phyloP scores from a whole-genome alignment of 345 rosid genomes.

The Eucalyptus curtisii region DNA sequence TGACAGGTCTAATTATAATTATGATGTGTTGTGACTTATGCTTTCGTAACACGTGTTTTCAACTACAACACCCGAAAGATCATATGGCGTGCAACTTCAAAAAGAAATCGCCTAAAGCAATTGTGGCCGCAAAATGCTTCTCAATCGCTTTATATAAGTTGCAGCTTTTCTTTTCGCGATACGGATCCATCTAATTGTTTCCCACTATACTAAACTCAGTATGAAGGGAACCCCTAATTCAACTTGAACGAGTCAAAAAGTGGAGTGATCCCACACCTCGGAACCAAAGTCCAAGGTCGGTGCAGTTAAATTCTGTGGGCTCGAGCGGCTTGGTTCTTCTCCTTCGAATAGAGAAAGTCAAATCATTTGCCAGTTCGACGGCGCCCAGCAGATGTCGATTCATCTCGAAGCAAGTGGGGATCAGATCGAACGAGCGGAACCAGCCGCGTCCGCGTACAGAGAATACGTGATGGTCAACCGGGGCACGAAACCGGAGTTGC shows the following conservation, averaged over 20 bases:
- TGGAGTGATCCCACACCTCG: neutral
- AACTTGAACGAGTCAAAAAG: neutral
- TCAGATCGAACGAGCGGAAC: neutral
- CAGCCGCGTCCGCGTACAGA: neutral
- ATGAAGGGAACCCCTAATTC: neutral
- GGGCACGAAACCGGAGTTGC: neutral
- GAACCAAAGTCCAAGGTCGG: neutral
- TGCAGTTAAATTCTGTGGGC: neutral
- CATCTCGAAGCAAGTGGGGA: neutral
- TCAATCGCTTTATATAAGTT: neutral
- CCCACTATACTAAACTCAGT: neutral
- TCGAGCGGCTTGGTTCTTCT: neutral
- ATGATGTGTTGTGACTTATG: neutral
- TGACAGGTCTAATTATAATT: rapidly evolving
- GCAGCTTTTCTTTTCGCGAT: neutral
- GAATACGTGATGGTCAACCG: neutral
- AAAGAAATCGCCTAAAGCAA: neutral
- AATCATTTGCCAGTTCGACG: neutral
- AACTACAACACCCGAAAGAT: neutral
- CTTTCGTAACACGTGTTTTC: neutral
- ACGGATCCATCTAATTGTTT: neutral
- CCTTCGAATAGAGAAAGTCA: neutral
- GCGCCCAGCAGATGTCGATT: neutral
- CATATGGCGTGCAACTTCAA: neutral
- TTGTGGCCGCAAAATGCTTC: neutral